These are phyloP conservation scores for Plasmodium relictum DNA, from an alignment of 169 alveolate species.

Conservation along the genomic window DNA sequence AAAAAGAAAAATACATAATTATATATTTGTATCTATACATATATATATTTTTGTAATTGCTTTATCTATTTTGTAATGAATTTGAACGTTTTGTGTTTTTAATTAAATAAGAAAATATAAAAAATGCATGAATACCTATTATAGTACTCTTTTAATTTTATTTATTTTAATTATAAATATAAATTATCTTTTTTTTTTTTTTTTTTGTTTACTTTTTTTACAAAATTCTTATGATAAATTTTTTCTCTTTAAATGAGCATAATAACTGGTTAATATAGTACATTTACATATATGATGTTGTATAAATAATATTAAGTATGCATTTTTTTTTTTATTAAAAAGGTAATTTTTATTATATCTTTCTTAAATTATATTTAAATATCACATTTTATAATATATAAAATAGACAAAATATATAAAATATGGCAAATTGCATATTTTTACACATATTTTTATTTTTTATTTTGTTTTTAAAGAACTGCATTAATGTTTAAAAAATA, in stretches of 20 bases:
- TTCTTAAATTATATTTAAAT: background rate
- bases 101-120: conserved; percentile 1
- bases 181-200: background rate
- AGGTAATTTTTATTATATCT: background rate
- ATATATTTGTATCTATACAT: conserved; percentile 15
- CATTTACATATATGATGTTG: background rate
- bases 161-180: background rate
- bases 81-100: conserved; percentile 10
- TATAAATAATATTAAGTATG: conserved; percentile 7
- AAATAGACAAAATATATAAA: conserved; percentile 11
- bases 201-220: conserved; percentile 34
- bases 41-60: no score
- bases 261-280: conserved; percentile 2
- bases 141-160: background rate
- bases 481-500: conserved; percentile 7
- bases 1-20: background rate
- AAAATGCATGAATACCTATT: background rate
- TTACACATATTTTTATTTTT: background rate
- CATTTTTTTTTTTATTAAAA: conserved; percentile 1
- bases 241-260: conserved; percentile 9
- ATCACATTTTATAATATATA: conserved; percentile 2
- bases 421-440: conserved; percentile 11
- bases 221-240: background rate
- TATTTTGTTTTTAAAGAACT: conserved; percentile 21
- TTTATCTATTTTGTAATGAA: conserved; percentile 5